A percentile compares a stretch with the other conserved stretches of the same genome.
Evolutionary conservation across 306 rosid genomes (phyloP).

Genomic region (Potentilla sterilis): DNA sequence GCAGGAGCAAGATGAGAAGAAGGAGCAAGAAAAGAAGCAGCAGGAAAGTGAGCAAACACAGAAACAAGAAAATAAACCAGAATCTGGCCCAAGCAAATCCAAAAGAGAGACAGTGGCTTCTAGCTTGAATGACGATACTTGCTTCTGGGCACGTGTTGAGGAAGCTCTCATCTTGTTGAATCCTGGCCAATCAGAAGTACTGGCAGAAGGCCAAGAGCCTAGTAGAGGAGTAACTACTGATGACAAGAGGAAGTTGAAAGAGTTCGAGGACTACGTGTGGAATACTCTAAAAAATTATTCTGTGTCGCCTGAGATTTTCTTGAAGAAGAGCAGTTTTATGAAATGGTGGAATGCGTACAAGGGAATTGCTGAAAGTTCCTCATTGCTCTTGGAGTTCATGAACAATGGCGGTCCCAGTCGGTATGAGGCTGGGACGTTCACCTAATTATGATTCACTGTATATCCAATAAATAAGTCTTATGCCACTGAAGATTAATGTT

Average conservation of each 20-base stretch:
- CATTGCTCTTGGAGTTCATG: slow-evolving; percentile 40
- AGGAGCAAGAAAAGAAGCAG: too few relatives aligned
- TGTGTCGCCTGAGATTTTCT: slow-evolving; percentile 69
- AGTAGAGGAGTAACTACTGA: not conserved
- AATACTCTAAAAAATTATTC: slow-evolving; percentile 32
- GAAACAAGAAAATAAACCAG: not conserved
- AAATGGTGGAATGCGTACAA: slow-evolving; percentile 55
- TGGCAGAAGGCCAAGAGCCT: too few relatives aligned
- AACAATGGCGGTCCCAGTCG: not conserved
- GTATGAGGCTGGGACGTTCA: slow-evolving; percentile 32
- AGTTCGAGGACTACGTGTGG: slow-evolving; percentile 52
- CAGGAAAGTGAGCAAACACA: too few relatives aligned
- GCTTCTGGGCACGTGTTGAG: slow-evolving; percentile 75
- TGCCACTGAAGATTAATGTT: not conserved
- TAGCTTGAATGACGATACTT: slow-evolving; percentile 54
- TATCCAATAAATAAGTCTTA: not conserved
- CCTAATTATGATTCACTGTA: not conserved
- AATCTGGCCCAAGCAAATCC: not conserved
- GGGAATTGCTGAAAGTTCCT: slow-evolving; percentile 17
- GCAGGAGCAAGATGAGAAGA: not conserved
- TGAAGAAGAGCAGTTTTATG: slow-evolving; percentile 50
- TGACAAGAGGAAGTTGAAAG: slow-evolving; percentile 29
- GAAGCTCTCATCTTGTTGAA: slow-evolving; percentile 46
- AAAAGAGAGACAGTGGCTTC: slow-evolving; percentile 28
- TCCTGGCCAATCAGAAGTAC: too few relatives aligned